Conservation (phyloP, 2,329 filamentous ascomycete genomes). For the Colletotrichum sp. region DNA sequence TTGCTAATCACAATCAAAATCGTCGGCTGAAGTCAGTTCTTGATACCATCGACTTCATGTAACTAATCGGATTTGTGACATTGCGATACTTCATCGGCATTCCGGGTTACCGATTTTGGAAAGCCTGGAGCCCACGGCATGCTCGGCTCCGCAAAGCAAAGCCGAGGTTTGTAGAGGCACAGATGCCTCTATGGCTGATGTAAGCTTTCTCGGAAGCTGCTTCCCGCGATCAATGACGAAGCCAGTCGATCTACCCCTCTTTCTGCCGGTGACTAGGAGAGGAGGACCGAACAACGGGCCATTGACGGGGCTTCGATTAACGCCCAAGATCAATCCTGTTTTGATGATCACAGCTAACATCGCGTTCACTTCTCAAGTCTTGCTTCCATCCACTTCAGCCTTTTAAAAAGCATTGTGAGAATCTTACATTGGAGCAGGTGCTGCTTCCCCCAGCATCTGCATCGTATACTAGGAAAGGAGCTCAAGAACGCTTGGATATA, state of each 20-base stretch:
- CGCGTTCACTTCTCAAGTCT: not conserved
- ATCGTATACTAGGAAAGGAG: not conserved
- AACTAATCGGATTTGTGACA: not conserved
- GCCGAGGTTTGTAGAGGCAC: not conserved
- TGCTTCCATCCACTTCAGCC: not conserved
- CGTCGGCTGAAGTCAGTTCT: not conserved
- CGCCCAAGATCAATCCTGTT: not conserved
- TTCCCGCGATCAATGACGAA: not conserved
- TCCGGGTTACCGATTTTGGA: not conserved
- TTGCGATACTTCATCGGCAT: not conserved
- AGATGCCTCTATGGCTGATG: not conserved
- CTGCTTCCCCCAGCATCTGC: not conserved
- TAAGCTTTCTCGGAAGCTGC: not conserved
- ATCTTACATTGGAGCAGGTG: not conserved
- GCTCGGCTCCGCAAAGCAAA: not conserved
- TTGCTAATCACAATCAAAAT: not conserved
- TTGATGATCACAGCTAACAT: not conserved
- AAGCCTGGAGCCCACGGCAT: not conserved
- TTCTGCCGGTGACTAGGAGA: not conserved
- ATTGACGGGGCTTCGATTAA: not conserved
- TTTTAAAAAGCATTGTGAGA: not conserved
- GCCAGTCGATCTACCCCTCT: not conserved
- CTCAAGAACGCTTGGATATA: not conserved
- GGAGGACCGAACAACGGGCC: not conserved
- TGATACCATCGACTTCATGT: not conserved